Percentiles rank a stretch among this genome's conserved stretches.
Conservation (phyloP, 73 alveolate genomes). For the Blepharisma stoltei region DNA sequence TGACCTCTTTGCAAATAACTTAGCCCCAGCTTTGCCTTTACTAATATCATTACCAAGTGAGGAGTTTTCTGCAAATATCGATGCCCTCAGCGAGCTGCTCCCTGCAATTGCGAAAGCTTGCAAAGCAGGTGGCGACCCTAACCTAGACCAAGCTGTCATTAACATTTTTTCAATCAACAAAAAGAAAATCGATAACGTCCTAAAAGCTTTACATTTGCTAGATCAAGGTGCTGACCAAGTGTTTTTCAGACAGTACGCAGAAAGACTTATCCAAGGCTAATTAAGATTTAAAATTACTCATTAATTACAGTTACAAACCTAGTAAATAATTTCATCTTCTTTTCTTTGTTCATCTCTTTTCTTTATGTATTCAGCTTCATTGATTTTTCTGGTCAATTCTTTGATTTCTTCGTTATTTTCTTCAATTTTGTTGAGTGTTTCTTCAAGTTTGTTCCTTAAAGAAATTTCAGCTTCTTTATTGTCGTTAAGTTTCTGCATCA, state of each 20-base stretch:
- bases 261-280: background rate
- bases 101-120: constrained; percentile 24
- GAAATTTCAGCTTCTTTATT: too few species aligned
- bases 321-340: too few species aligned
- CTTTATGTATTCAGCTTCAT: too few species aligned
- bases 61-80: constrained; percentile 3
- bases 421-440: too few species aligned
- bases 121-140: background rate
- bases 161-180: background rate
- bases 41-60: background rate
- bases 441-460: too few species aligned
- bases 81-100: background rate
- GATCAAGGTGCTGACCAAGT: constrained; percentile 5
- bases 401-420: too few species aligned
- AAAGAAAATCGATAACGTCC: constrained; percentile 16
- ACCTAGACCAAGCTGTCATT: background rate
- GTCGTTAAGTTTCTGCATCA: too few species aligned
- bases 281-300: too few species aligned
- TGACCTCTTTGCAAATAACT: background rate
- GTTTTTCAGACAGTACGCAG: background rate
- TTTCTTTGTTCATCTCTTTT: too few species aligned
- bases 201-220: constrained; percentile 31
- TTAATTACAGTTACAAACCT: too few species aligned
- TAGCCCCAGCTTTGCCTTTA: background rate
- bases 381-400: too few species aligned